phyloP scores from a whole-genome alignment of 176 grass and related monocot species.

The Carex kokanica region DNA sequence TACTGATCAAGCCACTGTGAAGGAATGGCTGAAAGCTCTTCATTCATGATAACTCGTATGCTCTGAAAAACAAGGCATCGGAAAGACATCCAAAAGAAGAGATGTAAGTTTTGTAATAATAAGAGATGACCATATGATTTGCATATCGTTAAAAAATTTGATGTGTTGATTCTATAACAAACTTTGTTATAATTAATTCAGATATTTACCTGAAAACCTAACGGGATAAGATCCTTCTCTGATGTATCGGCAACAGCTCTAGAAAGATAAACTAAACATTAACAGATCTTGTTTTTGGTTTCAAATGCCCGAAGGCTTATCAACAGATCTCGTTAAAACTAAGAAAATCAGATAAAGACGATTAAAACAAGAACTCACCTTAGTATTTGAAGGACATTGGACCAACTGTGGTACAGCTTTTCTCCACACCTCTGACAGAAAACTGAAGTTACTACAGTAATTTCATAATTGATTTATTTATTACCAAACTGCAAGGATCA shows the following conservation, averaged over 20 bases:
- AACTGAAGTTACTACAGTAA: constrained; percentile 22
- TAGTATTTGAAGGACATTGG: constrained; percentile 83
- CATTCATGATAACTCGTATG: constrained; percentile 95
- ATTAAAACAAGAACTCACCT: constrained; percentile 52
- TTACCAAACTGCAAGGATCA: neutral
- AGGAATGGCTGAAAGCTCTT: constrained; percentile 85
- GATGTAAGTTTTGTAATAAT: constrained; percentile 10
- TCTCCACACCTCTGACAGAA: constrained; percentile 92
- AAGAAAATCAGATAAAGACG: constrained; percentile 31
- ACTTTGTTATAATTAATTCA: constrained; percentile 15
- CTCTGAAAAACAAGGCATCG: constrained; percentile 60
- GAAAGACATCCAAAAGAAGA: constrained; percentile 22
- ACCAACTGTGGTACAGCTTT: constrained; percentile 84
- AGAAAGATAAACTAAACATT: constrained; percentile 29
- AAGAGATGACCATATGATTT: constrained; percentile 17
- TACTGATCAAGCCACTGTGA: constrained; percentile 82
- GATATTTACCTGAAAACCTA: constrained; percentile 91
- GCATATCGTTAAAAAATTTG: neutral
- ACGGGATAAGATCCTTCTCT: constrained; percentile 84
- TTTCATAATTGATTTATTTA: neutral
- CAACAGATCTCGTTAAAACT: constrained; percentile 31
- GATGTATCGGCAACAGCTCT: constrained; percentile 77
- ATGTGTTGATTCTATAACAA: neutral
- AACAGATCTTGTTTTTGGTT: constrained; percentile 16
- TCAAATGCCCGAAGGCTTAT: neutral